Evolutionary conservation across 2,329 filamentous ascomycete species (phyloP), one percentile per base, ranked within the genome.

Genomic region (Botryotinia globosa): DNA sequence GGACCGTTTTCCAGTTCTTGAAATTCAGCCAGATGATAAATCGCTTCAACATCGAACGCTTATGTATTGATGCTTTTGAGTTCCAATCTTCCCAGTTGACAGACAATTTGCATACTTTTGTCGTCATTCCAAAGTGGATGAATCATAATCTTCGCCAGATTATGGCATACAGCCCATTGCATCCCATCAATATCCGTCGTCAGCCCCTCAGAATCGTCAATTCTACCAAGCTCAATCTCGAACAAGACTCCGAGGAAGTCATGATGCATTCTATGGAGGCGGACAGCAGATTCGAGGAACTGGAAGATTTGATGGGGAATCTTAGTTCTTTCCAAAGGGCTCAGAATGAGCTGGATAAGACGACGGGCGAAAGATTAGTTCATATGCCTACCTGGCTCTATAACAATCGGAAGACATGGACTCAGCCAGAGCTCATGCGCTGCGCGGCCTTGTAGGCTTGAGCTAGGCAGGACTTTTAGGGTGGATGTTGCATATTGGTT

Each of bases 391-490:
- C 0, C 20, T 67, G 48, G 64, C 48, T 67, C 3, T 67, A 67
- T 18, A n/a, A 42, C 1, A 5, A 54, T 22, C 25, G 25, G 7
- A 16, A 29, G 9, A 67, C 34, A 18, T 67, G 64, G 64, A 29
- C 18, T 14, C 16, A 2, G 4, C 64, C 64, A 7, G 34, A 42
- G n/a, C 25, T 56, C 0, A 42, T 3, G 18, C 14, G 34, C 5
- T 32, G 29, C 18, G 51, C 25, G 39, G 64, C 34, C 6, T 29
- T 56, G 14, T 54, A 22, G 18, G 22, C 18, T 9, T 39, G 32
- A 10, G 16, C 0, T 7, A 5, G 14, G 25, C 8, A 9, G 25
- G 1, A 2, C 1, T 5, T 22, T 14, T 42, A 2, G 34, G 25
- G 14, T 4, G 16, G 18, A 42, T 22, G 4, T 25, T 1, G 18